These are phyloP conservation scores for Tylopilus microsporus DNA, from an alignment of 1,284 basidiomycete genomes.

Conservation along the genomic window DNA sequence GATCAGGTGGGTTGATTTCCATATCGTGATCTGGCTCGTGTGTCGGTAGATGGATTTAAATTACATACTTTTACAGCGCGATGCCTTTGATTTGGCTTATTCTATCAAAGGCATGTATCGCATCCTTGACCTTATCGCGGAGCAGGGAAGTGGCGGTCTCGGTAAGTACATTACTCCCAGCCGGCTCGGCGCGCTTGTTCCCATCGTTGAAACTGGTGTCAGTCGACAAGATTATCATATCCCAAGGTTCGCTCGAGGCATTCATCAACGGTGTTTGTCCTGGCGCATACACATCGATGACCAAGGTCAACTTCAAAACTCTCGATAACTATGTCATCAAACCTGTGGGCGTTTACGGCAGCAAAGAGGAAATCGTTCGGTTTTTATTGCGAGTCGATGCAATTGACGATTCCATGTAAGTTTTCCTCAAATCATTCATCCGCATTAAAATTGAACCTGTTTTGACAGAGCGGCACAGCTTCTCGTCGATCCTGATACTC, in stretches of 20 bases:
- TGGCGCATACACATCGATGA: conserved; percentile 45
- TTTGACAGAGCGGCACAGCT: conserved; percentile 17
- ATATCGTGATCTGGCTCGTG: neutral
- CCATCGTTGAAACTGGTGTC: neutral
- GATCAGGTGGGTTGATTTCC: conserved; percentile 14
- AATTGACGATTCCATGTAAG: conserved; percentile 38
- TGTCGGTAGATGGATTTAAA: conserved; percentile 23
- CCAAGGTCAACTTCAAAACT: conserved; percentile 48
- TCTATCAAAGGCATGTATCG: conserved; percentile 44
- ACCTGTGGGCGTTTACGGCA: conserved; percentile 55
- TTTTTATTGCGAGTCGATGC: conserved; percentile 37
- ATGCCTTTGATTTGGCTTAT: conserved; percentile 26
- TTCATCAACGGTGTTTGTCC: conserved; percentile 45
- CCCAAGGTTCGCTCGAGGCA: conserved; percentile 40
- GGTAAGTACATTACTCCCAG: conserved; percentile 30
- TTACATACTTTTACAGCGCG: neutral
- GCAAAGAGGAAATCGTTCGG: conserved; percentile 43
- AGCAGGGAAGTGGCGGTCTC: conserved; percentile 47
- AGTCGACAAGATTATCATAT: conserved; percentile 60
- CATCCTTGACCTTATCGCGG: conserved; percentile 49
- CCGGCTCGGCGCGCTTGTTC: neutral
- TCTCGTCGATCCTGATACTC: conserved; percentile 20
- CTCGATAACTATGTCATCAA: conserved; percentile 43
- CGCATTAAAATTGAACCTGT: neutral
- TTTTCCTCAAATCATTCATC: neutral